These are phyloP conservation scores for Gloeophyllum trabeum DNA, from an alignment of 768 basidiomycete genomes.

Conservation along the genomic window DNA sequence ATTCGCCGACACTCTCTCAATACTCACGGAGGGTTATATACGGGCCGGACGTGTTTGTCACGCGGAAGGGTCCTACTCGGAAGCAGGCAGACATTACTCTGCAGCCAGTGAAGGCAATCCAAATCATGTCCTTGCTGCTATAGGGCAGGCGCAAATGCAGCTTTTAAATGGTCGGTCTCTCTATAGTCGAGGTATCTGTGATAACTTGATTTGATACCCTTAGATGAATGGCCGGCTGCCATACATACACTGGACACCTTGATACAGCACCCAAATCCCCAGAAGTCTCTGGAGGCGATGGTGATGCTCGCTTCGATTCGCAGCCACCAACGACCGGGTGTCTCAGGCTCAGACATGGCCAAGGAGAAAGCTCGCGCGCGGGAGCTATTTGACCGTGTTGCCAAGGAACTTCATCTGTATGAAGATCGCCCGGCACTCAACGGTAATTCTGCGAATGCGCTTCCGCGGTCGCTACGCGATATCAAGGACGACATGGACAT, in stretches of 20 bases:
- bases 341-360: constrained; percentile 59
- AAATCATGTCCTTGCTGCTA: constrained; percentile 66
- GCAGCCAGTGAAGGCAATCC: constrained; percentile 56
- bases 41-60: constrained; percentile 77
- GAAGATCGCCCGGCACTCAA: constrained; percentile 38
- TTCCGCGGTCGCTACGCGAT: constrained; percentile 28
- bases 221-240: constrained; percentile 77
- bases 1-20: constrained; percentile 78
- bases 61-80: constrained; percentile 47
- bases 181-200: too few species aligned
- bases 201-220: neutral
- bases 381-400: constrained; percentile 70
- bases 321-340: constrained; percentile 71
- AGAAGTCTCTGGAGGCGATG: constrained; percentile 70
- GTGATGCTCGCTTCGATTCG: constrained; percentile 86
- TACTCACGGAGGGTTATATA: constrained; percentile 81
- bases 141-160: constrained; percentile 83
- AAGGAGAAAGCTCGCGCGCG: constrained; percentile 68
- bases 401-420: constrained; percentile 44
- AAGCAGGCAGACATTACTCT: constrained; percentile 64
- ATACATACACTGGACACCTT: constrained; percentile 78
- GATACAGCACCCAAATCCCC: constrained; percentile 52
- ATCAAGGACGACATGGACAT: constrained; percentile 76
- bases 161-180: constrained; percentile 58
- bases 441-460: constrained; percentile 16